Conservation (phyloP, 176 grass and related monocot species). For the Elaeis guineensis region DNA sequence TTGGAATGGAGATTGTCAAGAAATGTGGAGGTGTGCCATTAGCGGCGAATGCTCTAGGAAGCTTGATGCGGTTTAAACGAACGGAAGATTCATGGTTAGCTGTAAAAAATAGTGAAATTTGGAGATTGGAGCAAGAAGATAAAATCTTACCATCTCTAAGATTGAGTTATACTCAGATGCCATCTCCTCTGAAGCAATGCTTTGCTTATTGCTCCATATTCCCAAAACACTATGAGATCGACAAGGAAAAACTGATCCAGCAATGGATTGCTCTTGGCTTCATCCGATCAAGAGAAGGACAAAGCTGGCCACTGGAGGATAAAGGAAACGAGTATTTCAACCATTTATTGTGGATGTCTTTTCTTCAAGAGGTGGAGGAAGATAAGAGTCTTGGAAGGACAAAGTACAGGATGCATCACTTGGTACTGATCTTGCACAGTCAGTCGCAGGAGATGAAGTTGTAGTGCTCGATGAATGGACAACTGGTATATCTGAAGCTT, state of each 20-base stretch:
- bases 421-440: conserved; percentile 57
- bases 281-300: conserved; percentile 17
- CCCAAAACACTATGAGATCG: conserved; percentile 39
- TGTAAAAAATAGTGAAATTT: conserved; percentile 41
- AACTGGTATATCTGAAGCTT: conserved; percentile 6
- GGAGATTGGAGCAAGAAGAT: conserved; percentile 29
- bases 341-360: conserved; percentile 48
- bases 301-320: conserved; percentile 13
- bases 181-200: conserved; percentile 43
- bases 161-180: conserved; percentile 46
- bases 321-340: conserved; percentile 40
- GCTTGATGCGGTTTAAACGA: neutral
- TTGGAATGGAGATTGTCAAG: conserved; percentile 32
- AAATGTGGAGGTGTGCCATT: conserved; percentile 49
- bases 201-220: conserved; percentile 60
- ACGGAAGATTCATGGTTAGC: conserved; percentile 32
- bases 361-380: conserved; percentile 43
- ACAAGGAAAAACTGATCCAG: conserved; percentile 45
- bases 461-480: conserved; percentile 10
- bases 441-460: conserved; percentile 46
- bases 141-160: conserved; percentile 44
- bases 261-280: conserved; percentile 63
- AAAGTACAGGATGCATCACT: conserved; percentile 50
- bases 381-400: conserved; percentile 4
- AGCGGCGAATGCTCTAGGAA: conserved; percentile 18